Conservation (phyloP, 106 monocot species). For the Allium cepa region DNA sequence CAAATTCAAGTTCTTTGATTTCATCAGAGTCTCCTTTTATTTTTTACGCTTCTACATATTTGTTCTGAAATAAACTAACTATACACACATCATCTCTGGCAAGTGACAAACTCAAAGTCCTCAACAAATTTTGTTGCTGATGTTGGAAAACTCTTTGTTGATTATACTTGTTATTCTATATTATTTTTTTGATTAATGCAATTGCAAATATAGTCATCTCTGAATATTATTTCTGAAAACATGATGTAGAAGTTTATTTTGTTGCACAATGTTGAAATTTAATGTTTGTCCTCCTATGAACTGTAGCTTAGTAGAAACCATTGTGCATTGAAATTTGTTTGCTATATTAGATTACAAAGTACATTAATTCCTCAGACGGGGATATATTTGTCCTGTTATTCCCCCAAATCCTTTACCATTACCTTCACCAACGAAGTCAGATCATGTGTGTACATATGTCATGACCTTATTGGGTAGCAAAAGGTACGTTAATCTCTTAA, state of each 20-base stretch:
- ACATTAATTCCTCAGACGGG: neutral
- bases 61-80: neutral
- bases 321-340: no score
- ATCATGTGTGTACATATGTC: neutral
- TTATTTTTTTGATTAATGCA: no score
- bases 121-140: neutral
- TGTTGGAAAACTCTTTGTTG: neutral
- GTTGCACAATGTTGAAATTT: no score
- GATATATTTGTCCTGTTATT: neutral
- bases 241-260: no score
- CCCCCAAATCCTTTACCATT: neutral
- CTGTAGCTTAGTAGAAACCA: no score
- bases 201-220: no score
- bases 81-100: no score
- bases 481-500: neutral
- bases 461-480: neutral
- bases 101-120: no score
- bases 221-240: no score
- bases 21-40: neutral
- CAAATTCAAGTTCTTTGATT: neutral
- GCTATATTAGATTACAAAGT: no score
- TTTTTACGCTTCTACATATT: neutral
- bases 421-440: neutral
- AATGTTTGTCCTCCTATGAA: no score
- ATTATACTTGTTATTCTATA: neutral